Base-by-base conservation (phyloP, 2,329 filamentous ascomycete genomes). In the Diaporthe vexans region DNA sequence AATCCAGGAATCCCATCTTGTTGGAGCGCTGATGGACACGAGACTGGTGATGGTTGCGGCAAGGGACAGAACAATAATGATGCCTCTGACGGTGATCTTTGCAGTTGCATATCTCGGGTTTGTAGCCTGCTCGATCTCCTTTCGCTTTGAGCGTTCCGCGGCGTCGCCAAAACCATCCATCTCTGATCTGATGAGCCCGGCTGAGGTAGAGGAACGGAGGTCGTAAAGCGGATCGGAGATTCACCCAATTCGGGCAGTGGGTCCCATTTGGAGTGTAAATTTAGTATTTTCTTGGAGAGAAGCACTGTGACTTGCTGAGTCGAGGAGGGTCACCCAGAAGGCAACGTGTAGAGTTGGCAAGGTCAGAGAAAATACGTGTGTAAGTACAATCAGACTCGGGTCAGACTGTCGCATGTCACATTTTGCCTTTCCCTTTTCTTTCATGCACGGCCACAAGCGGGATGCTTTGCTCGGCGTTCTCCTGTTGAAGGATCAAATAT, bases 401-500 rank as follows among this genome's bases (percentile, higher is more conserved):
- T 17, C 13, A 15, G 40, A 17, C 40, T 19, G n/a, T 15, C 35
- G 63, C 48, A 40, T 24, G 13, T 68, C 33, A 33, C 46, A 67
- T 26, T 52, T 26, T 52, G 29, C 61, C 51, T 67, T 11, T 37
- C 29, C 26, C 0, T 37, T 10, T 29, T 35, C 19, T 40, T 67
- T 8, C 63, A 67, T 19, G 43, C 43, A 52, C 29, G 43, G 61
- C 61, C 61, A 48, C 61, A 9, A 29, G 24, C 46, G 11, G 46
- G 63, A n/a, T 29, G 7, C 13, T 17, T 67, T 37, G 29, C 9
- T 54, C 33, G 11, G 26, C 26, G 6, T 10, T 37, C 21, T 67
- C 63, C 6, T 7, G 24, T 21, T 52, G 63, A 68, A 68, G 63
- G 63, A 68, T 68, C 17, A 54, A 17, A 26, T 26, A 67, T 68